Base-by-base conservation (phyloP, 805 yeast species). In the Cyberlindnera mycetangii region DNA sequence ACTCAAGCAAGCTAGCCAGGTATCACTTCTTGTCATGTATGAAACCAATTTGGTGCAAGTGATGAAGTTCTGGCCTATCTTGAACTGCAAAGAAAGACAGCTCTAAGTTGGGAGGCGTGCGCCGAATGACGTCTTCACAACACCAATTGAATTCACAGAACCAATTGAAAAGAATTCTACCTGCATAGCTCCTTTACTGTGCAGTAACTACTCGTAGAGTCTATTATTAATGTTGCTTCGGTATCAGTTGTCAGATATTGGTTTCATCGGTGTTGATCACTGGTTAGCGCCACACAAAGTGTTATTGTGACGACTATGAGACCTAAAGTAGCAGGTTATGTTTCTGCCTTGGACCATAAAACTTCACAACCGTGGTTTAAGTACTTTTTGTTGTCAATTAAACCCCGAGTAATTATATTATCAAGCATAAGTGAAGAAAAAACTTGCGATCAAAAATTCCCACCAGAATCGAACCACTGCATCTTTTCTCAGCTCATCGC, bases 11-110 rank as follows among this genome's bases (percentile, higher is more conserved):
- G 14, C 28, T n/a, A 25, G 28, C 28, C 19, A 15, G 19, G 28
- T 30, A 39, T 32, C 37, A 37, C 11, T 14, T 17, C 37, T 39
- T 37, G 7, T 44, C 48, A 44, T 14, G 21, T 39, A 16, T 44
- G 48, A 44, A 44, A 44, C 48, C 25, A 21, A 21, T 30, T 12
- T 36, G 33, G 15, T 28, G 27, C 34, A 16, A 19, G 20, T 19
- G 35, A 18, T 18, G 22, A 32, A 18, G 35, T 17, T 32, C 35
- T 32, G 17, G 35, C 5, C n/a, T 4, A 4, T 18, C 4, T 4
- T 17, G 22, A 6, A 8, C 19, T 5, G 19, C 21, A 32, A 16
- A 6, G n/a, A 10, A 14, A 6, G 19, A 30, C 11, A 7, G 32
- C 18, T 24, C 18, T 35, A 15, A 24, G 7, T n/a, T 24, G 27